phyloP scores from a whole-genome alignment of 768 basidiomycete genomes.

The Boletus barrowsii region DNA sequence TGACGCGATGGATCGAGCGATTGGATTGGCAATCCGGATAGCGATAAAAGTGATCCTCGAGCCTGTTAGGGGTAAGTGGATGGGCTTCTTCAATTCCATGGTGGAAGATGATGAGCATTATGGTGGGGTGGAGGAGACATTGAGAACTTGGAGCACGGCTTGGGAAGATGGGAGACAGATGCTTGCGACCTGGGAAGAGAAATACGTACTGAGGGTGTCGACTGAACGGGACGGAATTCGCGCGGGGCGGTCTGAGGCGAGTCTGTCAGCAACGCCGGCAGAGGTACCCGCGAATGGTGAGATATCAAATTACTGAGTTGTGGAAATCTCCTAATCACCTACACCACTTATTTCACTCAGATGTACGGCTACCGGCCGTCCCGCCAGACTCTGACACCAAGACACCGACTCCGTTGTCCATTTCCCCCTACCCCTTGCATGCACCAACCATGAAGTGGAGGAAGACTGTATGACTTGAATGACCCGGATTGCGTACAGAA shows the following conservation, averaged over 20 bases:
- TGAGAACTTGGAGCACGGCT: slow-evolving; percentile 58
- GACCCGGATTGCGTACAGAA: no score
- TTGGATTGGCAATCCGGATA: slow-evolving; percentile 43
- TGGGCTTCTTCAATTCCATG: slow-evolving; percentile 69
- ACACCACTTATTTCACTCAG: not conserved
- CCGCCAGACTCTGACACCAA: not conserved
- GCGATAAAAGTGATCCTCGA: slow-evolving; percentile 47
- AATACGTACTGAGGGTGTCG: not conserved
- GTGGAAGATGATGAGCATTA: slow-evolving; percentile 61
- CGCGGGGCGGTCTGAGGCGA: not conserved
- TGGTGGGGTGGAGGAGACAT: slow-evolving; percentile 60
- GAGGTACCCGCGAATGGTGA: not conserved
- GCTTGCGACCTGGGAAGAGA: not conserved
- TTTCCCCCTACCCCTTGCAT: no score
- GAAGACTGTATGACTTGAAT: no score
- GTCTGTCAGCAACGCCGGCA: not conserved
- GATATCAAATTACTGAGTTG: not conserved
- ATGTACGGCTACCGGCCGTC: not conserved
- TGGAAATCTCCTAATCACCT: no score
- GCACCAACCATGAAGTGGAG: not conserved
- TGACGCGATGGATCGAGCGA: slow-evolving; percentile 50
- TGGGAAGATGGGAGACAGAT: slow-evolving; percentile 39
- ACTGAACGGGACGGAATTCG: no score
- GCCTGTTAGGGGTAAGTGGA: slow-evolving; percentile 54
- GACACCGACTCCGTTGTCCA: not conserved